Percentiles rank a stretch among this genome's conserved stretches.
Evolutionary conservation across 225 moss, liverwort and hornwort genomes (phyloP).

Genomic region (Pseudoscleropodium purum): DNA sequence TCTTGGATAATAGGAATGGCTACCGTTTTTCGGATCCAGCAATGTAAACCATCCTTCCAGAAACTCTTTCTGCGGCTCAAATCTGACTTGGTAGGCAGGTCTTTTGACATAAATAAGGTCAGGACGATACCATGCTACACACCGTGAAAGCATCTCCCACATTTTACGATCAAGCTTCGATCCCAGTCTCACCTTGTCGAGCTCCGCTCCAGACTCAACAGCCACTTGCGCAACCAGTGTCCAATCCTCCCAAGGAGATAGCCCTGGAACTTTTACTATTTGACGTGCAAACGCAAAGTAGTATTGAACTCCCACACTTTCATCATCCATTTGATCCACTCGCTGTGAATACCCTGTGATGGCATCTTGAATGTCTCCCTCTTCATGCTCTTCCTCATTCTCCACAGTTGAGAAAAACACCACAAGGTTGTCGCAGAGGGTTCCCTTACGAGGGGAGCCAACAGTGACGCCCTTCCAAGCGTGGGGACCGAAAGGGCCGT

Average conservation of each 20-base stretch:
- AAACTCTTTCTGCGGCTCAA: conserved; percentile 74
- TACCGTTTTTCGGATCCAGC: conserved; percentile 30
- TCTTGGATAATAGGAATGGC: conserved; percentile 30
- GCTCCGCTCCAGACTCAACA: conserved; percentile 41
- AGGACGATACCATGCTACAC: conserved; percentile 79
- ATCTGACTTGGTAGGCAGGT: conserved; percentile 61
- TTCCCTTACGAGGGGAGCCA: conserved; percentile 44
- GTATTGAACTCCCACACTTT: conserved; percentile 43
- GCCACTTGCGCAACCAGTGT: conserved; percentile 75
- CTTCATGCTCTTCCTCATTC: conserved; percentile 61
- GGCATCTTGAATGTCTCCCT: conserved; percentile 44
- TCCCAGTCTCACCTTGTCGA: conserved; percentile 46
- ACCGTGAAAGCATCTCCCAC: conserved; percentile 28
- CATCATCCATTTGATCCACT: conserved; percentile 40
- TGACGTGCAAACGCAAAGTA: conserved; percentile 64
- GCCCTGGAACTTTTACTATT: conserved; percentile 20
- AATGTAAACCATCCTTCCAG: conserved; percentile 34
- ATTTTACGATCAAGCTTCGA: conserved; percentile 15
- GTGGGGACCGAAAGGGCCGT: conserved; percentile 89
- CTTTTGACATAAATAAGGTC: conserved; percentile 72
- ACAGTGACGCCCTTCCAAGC: conserved; percentile 67
- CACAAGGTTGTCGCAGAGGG: conserved; percentile 33
- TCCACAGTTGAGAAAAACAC: conserved; percentile 60
- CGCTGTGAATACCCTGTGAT: conserved; percentile 48
- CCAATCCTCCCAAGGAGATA: conserved; percentile 79